A percentile compares a stretch with the other conserved stretches of the same genome.
Conservation (phyloP, 2,329 filamentous ascomycete genomes). For the Mycosphaerella sp. region DNA sequence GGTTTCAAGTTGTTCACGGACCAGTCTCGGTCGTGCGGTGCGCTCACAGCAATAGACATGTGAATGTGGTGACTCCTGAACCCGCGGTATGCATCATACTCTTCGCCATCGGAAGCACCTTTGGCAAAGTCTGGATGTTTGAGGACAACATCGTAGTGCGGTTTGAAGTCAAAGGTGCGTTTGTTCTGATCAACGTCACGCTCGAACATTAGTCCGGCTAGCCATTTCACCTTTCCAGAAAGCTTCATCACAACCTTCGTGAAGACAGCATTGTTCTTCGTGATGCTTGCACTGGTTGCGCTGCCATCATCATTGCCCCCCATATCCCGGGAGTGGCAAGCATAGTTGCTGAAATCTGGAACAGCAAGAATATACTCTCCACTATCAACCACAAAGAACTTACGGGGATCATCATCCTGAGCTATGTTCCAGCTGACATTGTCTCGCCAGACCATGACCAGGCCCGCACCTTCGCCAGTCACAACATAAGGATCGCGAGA, state of each 20-base stretch:
- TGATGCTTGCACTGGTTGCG: constrained; percentile 54
- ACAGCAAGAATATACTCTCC: constrained; percentile 92
- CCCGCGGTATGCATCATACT: constrained; percentile 90
- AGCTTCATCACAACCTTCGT: constrained; percentile 99
- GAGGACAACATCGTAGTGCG: constrained; percentile 85
- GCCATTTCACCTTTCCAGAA: constrained; percentile 90
- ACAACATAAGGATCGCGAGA: constrained; percentile 89
- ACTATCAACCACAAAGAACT: constrained; percentile 93
- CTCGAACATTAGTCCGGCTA: constrained; percentile 87
- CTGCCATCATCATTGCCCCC: constrained; percentile 51
- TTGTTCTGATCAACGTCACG: constrained; percentile 64
- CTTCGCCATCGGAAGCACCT: constrained; percentile 41
- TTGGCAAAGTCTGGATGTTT: constrained; percentile 72
- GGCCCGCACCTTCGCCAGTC: constrained; percentile 86
- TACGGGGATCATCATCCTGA: constrained; percentile 76
- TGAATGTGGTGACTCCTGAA: constrained; percentile 97
- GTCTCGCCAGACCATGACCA: constrained; percentile 98
- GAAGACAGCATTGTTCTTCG: constrained; percentile 73
- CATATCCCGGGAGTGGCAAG: constrained; percentile 55
- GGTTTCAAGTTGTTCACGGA: constrained; percentile 64
- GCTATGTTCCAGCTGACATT: constrained; percentile 85
- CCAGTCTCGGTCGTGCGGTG: constrained; percentile 84
- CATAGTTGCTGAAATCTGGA: constrained; percentile 86
- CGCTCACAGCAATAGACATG: constrained; percentile 83
- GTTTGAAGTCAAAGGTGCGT: constrained; percentile 80